A percentile compares a stretch with the other conserved stretches of the same genome.
These are phyloP conservation scores for Tremella yokohamensis DNA, from an alignment of 768 basidiomycete genomes.

Conservation along the genomic window DNA sequence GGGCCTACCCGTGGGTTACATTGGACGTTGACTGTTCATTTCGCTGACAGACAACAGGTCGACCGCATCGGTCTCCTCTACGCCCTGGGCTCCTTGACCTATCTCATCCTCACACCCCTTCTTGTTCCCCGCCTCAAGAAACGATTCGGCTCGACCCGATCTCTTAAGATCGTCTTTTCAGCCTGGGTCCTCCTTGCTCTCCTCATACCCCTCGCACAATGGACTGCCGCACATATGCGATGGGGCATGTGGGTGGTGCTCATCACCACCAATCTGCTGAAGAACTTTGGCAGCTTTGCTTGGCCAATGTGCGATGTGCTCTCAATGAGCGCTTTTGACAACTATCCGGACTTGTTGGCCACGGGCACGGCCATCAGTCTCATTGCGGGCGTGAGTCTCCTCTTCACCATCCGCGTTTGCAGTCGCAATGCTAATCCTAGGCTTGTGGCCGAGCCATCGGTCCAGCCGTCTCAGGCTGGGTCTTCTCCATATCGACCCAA, in stretches of 20 bases:
- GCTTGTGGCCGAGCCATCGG: constrained; percentile 33
- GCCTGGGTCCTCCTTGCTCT: constrained; percentile 24
- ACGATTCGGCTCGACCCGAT: constrained; percentile 14
- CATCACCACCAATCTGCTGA: constrained; percentile 9
- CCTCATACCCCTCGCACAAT: constrained; percentile 28
- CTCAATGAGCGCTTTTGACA: constrained; percentile 26
- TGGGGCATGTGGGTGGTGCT: constrained; percentile 24
- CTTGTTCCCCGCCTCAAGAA: constrained; percentile 24
- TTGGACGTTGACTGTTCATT: neutral
- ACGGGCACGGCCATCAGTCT: constrained; percentile 30
- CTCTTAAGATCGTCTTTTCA: constrained; percentile 12
- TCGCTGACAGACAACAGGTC: constrained; percentile 13
- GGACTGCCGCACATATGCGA: constrained; percentile 14
- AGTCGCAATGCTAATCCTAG: constrained; percentile 3
- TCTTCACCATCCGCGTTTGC: neutral
- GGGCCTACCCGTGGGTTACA: constrained; percentile 29
- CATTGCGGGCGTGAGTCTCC: constrained; percentile 28
- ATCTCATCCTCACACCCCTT: constrained; percentile 25
- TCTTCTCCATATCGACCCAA: constrained; percentile 29
- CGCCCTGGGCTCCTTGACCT: constrained; percentile 15
- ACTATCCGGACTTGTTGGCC: constrained; percentile 34
- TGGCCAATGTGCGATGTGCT: constrained; percentile 22
- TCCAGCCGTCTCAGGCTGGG: constrained; percentile 31
- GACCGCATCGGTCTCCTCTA: constrained; percentile 27
- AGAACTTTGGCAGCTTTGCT: constrained; percentile 22